Percentiles rank a stretch among this genome's conserved stretches.
These are phyloP conservation scores for rapeseed (Brassica napus) DNA, from an alignment of 345 rosid species.

Conservation along the genomic window Da-Ae NC_063448.1:25376001-25376500, in stretches of 20 bases:
- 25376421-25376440: slow-evolving; percentile 22
- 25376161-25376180: slow-evolving; percentile 18
- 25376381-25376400: not conserved
- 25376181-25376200: slow-evolving; percentile 22
- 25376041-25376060: not conserved
- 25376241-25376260: not conserved
- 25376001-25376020: too few relatives aligned
- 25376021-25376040: too few relatives aligned
- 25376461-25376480: slow-evolving; percentile 63
- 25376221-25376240: slow-evolving; percentile 18
- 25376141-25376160: slow-evolving; percentile 15
- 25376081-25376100: not conserved
- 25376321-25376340: not conserved
- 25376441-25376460: slow-evolving; percentile 75
- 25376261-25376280: slow-evolving; percentile 17
- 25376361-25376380: not conserved
- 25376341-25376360: not conserved
- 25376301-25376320: not conserved
- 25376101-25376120: slow-evolving; percentile 25
- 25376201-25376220: slow-evolving; percentile 15
- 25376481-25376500: slow-evolving; percentile 60
- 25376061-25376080: not conserved
- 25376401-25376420: not conserved
- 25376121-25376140: not conserved
- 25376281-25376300: not conserved